Base-by-base conservation (phyloP, 805 yeast genomes). In the Hanseniaspora occidentalis region DNA sequence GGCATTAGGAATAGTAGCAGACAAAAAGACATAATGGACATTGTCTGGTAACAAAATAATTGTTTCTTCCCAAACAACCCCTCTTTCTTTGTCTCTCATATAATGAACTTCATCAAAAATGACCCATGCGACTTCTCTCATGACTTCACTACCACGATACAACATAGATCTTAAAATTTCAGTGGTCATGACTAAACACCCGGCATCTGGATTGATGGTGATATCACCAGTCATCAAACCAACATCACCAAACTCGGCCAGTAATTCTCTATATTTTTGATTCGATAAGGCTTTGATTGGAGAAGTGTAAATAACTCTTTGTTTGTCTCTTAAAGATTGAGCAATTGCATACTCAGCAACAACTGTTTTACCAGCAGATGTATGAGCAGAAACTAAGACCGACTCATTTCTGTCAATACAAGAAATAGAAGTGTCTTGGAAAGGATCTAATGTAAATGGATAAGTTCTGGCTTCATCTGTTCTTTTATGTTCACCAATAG, bases 21-120 rank as follows among this genome's bases (percentile, higher is more conserved):
- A 84, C 31, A 92, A 67, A 31, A 92, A 65, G 46, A 92, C 85
- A 51, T 84, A 82, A 54, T 89, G 89, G 43, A 92, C 92, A 56
- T 92, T 96, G 47, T 88, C 96, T 0, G 98, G 98, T 25, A 92
- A 66, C 95, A 92, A 85, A 50, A 92, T 92, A 45, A 92, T 92
- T 18, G 92, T 96, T 62, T 92, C 98, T 64, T 92, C 98, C 98
- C 98, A 92, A 3, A 92, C 98, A 11, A 92, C 98, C 54, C 98
- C 98, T 60, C 98, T 77, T 52, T 85, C 95, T 43, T 84, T 79
- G 63, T 92, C 98, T 58, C 92, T 92, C 46, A 92, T 96, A 56
- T 92, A 92, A 61, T 92, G 98, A 1, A 92, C 98, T 57, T 92
- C 98, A 64, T 92, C 98, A 57, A 92, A 92, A 31, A 92, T 86